Conservation (phyloP, 106 monocot genomes). For the Acanthochlamys bracteata region DNA sequence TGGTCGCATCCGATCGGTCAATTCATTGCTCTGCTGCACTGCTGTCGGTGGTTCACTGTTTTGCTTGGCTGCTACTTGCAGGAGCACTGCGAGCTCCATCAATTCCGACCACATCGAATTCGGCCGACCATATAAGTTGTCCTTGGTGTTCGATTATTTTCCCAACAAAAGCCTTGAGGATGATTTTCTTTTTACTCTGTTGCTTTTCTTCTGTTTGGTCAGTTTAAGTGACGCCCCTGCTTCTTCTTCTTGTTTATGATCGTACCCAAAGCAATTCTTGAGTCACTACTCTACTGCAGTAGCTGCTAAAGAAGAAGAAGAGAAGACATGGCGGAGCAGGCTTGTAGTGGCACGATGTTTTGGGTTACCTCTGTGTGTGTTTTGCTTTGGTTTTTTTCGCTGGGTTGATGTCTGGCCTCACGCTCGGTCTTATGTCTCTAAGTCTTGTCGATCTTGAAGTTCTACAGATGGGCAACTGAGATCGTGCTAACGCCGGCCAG, state of each 20-base stretch:
- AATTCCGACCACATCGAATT: no score
- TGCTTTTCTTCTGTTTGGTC: no score
- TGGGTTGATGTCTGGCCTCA: conserved; percentile 96
- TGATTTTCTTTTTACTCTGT: no score
- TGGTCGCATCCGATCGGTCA: no score
- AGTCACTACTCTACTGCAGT: neutral
- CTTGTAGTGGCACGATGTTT: conserved; percentile 62
- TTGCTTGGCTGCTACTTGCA: no score
- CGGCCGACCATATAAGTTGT: no score
- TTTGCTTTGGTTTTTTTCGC: conserved; percentile 68
- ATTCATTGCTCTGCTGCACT: no score
- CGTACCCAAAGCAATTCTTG: neutral
- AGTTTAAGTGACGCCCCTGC: no score
- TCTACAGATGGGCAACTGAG: conserved; percentile 66
- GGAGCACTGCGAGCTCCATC: no score
- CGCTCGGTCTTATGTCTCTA: conserved; percentile 96
- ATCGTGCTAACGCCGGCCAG: conserved; percentile 55
- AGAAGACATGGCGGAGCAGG: conserved; percentile 31
- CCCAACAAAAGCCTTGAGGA: no score
- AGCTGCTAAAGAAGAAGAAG: conserved; percentile 6
- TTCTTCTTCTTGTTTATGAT: neutral
- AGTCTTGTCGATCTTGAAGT: conserved; percentile 98
- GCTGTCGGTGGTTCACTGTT: no score
- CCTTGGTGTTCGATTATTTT: no score
- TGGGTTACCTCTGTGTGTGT: conserved; percentile 53